A percentile compares a stretch with the other conserved stretches of the same genome.
These are phyloP conservation scores for Aquanectria penicillioides DNA, from an alignment of 2,329 filamentous ascomycete species.

Conservation along the genomic window DNA sequence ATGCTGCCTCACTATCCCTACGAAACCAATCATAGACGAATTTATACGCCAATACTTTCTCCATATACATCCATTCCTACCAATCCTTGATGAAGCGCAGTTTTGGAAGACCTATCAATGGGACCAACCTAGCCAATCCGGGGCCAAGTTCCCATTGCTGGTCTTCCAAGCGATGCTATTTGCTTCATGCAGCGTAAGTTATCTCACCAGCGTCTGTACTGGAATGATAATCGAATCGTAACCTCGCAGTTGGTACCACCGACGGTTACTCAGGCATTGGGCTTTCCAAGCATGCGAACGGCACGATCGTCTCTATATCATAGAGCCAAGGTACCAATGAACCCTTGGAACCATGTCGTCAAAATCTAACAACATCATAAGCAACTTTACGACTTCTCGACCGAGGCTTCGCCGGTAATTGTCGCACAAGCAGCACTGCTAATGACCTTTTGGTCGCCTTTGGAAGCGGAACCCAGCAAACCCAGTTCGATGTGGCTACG, in stretches of 20 bases:
- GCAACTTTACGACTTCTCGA: not conserved
- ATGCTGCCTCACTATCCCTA: not conserved
- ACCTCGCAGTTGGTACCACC: not conserved
- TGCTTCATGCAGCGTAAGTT: slow-evolving; percentile 6
- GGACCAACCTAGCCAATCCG: not conserved
- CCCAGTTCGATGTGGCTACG: slow-evolving; percentile 7
- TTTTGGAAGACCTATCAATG: slow-evolving; percentile 2
- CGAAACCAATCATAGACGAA: not conserved
- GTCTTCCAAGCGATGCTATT: slow-evolving; percentile 4
- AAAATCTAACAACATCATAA: not conserved
- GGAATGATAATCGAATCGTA: not conserved
- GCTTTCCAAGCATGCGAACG: not conserved
- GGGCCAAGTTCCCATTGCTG: not conserved
- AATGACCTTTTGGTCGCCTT: not conserved
- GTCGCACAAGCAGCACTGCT: not conserved
- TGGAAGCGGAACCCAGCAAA: not conserved
- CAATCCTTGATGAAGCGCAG: not conserved
- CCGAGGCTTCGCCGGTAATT: not conserved
- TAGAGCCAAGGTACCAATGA: not conserved
- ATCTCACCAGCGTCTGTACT: not conserved
- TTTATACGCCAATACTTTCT: slow-evolving; percentile 6
- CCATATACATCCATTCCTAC: not conserved
- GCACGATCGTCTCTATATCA: not conserved
- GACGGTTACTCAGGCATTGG: not conserved
- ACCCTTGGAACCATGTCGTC: not conserved